Evolutionary conservation across 257 asterid genomes (phyloP), one percentile per base, ranked within the genome.

Genomic region (Solanum pennellii): DNA sequence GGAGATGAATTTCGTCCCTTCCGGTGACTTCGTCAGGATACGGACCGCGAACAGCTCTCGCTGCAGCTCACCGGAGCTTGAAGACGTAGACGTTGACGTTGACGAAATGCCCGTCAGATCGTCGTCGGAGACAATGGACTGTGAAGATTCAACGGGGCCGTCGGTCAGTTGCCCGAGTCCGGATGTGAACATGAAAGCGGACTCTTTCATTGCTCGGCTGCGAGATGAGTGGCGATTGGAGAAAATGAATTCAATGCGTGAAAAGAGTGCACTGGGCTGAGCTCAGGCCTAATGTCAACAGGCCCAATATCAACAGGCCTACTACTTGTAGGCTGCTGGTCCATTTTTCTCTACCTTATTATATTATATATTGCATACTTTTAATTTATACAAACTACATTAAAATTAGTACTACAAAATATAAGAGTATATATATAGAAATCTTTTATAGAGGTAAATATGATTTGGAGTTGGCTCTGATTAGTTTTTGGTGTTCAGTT

Each of bases 81-180:
- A 95, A 77, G 99, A 96, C 86, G 89, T 86, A 77, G 99, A 96
- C 83, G 89, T 86, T 6, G 99, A 96, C 6, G 85, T 85, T 66
- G 84, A 85, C 52, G 66, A 79, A 27, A 6, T 45, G 90, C 89
- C 97, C 2, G 90, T 89, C 4, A 94, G 91, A 89, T 93, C 98
- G 37, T 56, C 65, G 25, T 56, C 65, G 65, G 65, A 56, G 65
- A 44, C 59, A 66, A 82, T 74, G 44, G 94, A 94, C 71, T 90
- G 89, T 23, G 93, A 90, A 75, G 98, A 94, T 82, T 84, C 90
- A 72, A 84, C 86, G 16, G 95, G 95, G 88, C 93, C 94, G 56
- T 89, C 97, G n/a, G 83, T 92, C 44, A 71, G 79, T n/a, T 96
- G 98, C 39, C 97, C 98, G 27, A 96, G 98, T 93, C 99, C 99